These are phyloP conservation scores for Pyrrhoderma noxium DNA, from an alignment of 1,284 basidiomycete genomes.

Conservation along the genomic window DNA sequence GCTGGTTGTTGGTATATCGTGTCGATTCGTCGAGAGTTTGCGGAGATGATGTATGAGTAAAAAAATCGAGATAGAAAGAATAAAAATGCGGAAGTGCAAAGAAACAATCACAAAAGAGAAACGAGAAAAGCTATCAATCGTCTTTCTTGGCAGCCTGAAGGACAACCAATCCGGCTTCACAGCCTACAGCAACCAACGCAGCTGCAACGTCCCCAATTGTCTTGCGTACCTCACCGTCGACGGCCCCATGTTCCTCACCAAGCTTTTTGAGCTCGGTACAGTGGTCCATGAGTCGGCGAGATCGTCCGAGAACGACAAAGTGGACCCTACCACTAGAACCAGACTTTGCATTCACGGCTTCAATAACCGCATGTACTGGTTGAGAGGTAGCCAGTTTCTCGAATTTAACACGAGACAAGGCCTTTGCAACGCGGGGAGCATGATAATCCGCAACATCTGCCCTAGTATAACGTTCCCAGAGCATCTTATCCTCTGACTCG, in stretches of 20 bases:
- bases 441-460: constrained; percentile 21
- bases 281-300: constrained; percentile 60
- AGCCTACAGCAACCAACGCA: constrained; percentile 57
- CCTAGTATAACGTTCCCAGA: constrained; percentile 18
- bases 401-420: constrained; percentile 49
- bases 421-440: constrained; percentile 28
- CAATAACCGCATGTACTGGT: constrained; percentile 46
- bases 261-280: constrained; percentile 55
- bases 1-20: too few species aligned
- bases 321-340: constrained; percentile 33
- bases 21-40: too few species aligned
- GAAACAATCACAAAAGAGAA: not conserved
- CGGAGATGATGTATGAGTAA: too few species aligned
- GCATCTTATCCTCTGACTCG: constrained; percentile 26
- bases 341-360: constrained; percentile 26
- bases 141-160: constrained; percentile 47
- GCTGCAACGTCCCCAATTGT: constrained; percentile 79
- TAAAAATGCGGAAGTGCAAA: not conserved
- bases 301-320: constrained; percentile 63
- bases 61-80: not conserved
- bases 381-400: constrained; percentile 41
- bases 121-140: not conserved
- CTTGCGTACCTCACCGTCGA: constrained; percentile 58
- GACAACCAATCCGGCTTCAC: constrained; percentile 58
- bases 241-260: constrained; percentile 46